These are phyloP conservation scores for Chalciporus piperatus DNA, from an alignment of 768 basidiomycete species.

Conservation along the genomic window DNA sequence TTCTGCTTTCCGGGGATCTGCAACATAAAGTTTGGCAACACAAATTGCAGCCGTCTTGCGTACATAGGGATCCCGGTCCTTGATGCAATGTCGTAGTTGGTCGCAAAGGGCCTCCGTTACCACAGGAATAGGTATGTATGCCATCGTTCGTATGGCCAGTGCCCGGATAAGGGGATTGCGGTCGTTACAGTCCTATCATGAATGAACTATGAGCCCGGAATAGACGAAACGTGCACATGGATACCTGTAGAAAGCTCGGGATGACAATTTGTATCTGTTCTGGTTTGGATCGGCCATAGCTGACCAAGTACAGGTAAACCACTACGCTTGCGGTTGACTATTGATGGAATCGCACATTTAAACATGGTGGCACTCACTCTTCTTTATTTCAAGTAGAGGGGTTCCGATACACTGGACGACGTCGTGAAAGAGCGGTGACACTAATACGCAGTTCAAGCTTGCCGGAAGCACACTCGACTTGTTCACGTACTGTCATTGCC, in stretches of 20 bases:
- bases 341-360: not conserved
- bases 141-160: constrained; percentile 97
- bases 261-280: constrained; percentile 93
- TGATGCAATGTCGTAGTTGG: constrained; percentile 86
- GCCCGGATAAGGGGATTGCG: constrained; percentile 96
- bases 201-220: constrained; percentile 11
- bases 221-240: constrained; percentile 15
- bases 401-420: constrained; percentile 95
- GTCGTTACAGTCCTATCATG: constrained; percentile 86
- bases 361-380: constrained; percentile 61
- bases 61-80: constrained; percentile 96
- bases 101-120: constrained; percentile 86
- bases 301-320: constrained; percentile 97
- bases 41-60: constrained; percentile 98
- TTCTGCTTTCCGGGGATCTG: constrained; percentile 84
- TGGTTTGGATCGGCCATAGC: constrained; percentile 91
- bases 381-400: constrained; percentile 96
- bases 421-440: constrained; percentile 94
- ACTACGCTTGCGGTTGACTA: constrained; percentile 45
- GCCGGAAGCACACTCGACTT: constrained; percentile 2
- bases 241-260: constrained; percentile 83
- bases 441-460: constrained; percentile 39
- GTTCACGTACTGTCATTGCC: constrained; percentile 90
- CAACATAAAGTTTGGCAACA: constrained; percentile 91
- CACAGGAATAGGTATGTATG: constrained; percentile 91